Conservation (phyloP, 768 basidiomycete genomes). For the Piloderma croceum region DNA sequence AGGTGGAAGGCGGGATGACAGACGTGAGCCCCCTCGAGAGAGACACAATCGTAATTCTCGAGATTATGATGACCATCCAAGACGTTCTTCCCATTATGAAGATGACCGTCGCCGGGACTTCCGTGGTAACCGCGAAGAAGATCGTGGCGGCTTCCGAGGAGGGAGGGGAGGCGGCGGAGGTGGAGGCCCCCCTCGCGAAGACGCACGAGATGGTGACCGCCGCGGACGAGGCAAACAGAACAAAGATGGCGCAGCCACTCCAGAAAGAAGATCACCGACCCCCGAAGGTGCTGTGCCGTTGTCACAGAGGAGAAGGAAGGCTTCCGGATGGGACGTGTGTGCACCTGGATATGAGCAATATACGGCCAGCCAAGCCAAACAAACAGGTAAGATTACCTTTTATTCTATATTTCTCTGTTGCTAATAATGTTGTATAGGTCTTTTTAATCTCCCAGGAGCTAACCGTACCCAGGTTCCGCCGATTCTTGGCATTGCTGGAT, state of each 20-base stretch:
- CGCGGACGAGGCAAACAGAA: constrained; percentile 47
- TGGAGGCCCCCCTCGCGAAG: constrained; percentile 25
- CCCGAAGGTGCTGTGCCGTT: constrained; percentile 79
- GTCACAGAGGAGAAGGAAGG: constrained; percentile 81
- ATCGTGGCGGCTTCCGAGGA: constrained; percentile 10
- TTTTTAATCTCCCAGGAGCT: constrained; percentile 94
- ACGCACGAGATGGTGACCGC: constrained; percentile 38
- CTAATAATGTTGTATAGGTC: constrained; percentile 43
- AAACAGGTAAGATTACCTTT: constrained; percentile 72
- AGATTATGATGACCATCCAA: constrained; percentile 42
- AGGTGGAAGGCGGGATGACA: constrained; percentile 39
- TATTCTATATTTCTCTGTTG: constrained; percentile 1
- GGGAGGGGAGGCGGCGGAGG: constrained; percentile 27
- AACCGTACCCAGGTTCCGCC: constrained; percentile 85
- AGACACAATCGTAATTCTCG: constrained; percentile 40
- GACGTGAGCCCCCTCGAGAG: constrained; percentile 42
- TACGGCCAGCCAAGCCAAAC: constrained; percentile 94
- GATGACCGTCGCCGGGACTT: constrained; percentile 41
- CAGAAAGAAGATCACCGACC: constrained; percentile 82
- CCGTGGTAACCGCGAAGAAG: constrained; percentile 9
- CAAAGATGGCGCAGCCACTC: constrained; percentile 52
- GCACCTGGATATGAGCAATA: constrained; percentile 95
- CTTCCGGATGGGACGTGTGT: constrained; percentile 95
- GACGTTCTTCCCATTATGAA: constrained; percentile 36
- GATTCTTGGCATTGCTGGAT: constrained; percentile 73